phyloP scores from a whole-genome alignment of 2,329 filamentous ascomycete genomes.

The Neocatenulostroma microsporum region DNA sequence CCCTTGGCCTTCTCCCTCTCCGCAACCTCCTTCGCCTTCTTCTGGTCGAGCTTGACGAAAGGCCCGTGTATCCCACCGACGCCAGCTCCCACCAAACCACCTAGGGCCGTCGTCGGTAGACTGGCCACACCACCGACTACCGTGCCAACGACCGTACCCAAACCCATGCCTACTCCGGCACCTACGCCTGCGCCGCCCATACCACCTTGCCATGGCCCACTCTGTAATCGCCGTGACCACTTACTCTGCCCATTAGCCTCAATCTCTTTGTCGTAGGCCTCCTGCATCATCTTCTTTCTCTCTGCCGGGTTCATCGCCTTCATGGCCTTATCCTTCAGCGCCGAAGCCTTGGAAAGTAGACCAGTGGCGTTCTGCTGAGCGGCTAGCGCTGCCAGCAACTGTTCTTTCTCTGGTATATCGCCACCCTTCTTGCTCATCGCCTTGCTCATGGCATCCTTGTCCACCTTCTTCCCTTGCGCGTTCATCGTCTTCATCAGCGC shows the following conservation, averaged over 20 bases:
- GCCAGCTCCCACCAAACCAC: conserved; percentile 34
- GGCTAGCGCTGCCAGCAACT: conserved; percentile 17
- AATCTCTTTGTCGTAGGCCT: conserved; percentile 26
- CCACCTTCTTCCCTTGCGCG: too few relatives aligned
- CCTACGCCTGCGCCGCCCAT: conserved; percentile 38
- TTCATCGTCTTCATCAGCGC: not conserved
- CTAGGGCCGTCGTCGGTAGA: conserved; percentile 34
- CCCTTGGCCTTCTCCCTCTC: conserved; percentile 21
- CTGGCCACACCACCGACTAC: conserved; percentile 34
- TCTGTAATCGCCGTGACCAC: conserved; percentile 20
- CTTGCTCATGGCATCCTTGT: too few relatives aligned
- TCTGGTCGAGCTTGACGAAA: conserved; percentile 33
- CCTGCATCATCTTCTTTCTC: conserved; percentile 21
- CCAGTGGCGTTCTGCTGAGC: conserved; percentile 18
- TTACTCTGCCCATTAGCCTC: conserved; percentile 25
- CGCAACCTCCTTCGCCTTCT: conserved; percentile 15
- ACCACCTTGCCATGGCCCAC: conserved; percentile 35
- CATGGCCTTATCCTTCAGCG: conserved; percentile 11
- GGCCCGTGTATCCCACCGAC: conserved; percentile 37
- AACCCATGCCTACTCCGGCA: conserved; percentile 33
- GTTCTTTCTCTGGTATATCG: conserved; percentile 9
- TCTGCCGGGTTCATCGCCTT: conserved; percentile 17
- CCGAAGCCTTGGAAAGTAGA: conserved; percentile 14
- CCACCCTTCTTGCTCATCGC: too few relatives aligned
- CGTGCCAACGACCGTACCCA: conserved; percentile 37